phyloP scores from a whole-genome alignment of 176 grass and related monocot genomes.

The Hsuehochloa calcarea region DNA sequence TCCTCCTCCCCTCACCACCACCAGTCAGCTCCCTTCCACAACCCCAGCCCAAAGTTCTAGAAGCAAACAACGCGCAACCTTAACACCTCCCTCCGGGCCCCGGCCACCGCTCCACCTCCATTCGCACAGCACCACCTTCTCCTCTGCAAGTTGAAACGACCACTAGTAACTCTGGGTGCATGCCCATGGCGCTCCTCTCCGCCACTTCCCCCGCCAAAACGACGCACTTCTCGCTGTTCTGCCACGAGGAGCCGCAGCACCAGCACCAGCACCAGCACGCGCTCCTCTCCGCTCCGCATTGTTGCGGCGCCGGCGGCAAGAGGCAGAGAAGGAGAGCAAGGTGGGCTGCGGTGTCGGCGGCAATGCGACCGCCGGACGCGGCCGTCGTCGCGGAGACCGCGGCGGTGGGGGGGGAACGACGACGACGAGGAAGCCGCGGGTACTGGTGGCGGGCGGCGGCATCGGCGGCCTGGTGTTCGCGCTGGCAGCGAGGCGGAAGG shows the following conservation, averaged over 20 bases:
- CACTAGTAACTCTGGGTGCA: neutral
- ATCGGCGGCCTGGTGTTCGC: constrained; percentile 88
- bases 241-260: constrained; percentile 42
- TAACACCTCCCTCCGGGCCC: neutral
- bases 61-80: constrained; percentile 6
- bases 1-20: constrained; percentile 31
- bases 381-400: neutral
- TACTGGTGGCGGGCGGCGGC: constrained; percentile 86
- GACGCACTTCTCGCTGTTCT: constrained; percentile 21
- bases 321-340: neutral
- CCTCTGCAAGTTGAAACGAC: neutral
- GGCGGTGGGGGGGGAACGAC: neutral
- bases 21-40: constrained; percentile 11
- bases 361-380: constrained; percentile 1
- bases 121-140: neutral
- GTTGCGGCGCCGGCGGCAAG: neutral
- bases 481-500: constrained; percentile 78
- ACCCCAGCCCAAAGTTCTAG: constrained; percentile 2
- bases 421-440: constrained; percentile 35
- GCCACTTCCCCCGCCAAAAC: constrained; percentile 44
- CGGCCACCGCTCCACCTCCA: neutral
- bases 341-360: constrained; percentile 6
- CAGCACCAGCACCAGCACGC: neutral
- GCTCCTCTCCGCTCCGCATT: constrained; percentile 5
- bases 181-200: constrained; percentile 53